phyloP scores from a whole-genome alignment of 2,329 filamentous ascomycete genomes.

The Trichophyton equinum region DNA sequence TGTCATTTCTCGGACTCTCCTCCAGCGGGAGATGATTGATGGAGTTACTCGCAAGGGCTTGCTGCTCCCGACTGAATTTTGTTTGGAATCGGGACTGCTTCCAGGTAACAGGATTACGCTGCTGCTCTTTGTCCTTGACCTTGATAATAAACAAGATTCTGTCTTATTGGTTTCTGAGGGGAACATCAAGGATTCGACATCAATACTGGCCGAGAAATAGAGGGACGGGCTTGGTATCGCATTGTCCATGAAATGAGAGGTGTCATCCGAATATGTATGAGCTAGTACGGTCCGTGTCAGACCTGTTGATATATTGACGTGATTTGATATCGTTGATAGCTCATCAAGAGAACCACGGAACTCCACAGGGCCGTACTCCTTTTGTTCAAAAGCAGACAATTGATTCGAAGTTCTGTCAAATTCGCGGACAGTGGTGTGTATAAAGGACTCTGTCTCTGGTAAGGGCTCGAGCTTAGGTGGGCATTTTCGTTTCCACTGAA shows the following conservation, averaged over 20 bases:
- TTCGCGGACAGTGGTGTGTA: not conserved
- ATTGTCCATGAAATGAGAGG: conserved; percentile 5
- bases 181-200: not conserved
- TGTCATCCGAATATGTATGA: not conserved
- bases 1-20: conserved; percentile 4
- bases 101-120: conserved; percentile 21
- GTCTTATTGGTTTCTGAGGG: not conserved
- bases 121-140: conserved; percentile 17
- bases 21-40: conserved; percentile 13
- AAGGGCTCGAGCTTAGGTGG: not conserved
- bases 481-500: not conserved
- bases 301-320: not conserved
- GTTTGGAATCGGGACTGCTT: not conserved
- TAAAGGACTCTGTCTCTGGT: not conserved
- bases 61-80: not conserved
- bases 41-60: conserved; percentile 7
- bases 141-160: not conserved
- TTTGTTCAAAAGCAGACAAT: not conserved
- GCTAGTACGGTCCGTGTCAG: not conserved
- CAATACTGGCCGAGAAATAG: conserved; percentile 7
- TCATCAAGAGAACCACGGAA: not conserved
- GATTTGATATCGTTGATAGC: not conserved
- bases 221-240: conserved; percentile 9
- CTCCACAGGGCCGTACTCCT: not conserved
- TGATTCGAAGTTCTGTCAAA: not conserved